Evolutionary conservation across 305 asterid genomes (phyloP), one percentile per base, ranked within the genome.

Genomic region (Rubia occidens): DNA sequence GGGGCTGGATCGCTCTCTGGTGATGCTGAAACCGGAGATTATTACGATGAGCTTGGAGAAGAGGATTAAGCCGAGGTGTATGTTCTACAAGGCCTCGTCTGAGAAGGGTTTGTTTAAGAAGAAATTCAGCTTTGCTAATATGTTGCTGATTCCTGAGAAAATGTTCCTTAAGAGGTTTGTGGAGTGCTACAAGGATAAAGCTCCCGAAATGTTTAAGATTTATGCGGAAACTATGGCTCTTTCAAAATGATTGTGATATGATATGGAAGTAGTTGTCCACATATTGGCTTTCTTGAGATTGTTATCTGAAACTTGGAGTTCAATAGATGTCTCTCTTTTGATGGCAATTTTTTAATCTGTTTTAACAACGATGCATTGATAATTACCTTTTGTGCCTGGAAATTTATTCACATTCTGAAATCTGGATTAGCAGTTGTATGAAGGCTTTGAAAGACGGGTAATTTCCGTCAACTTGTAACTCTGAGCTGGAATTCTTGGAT

Each of bases 61-160:
- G 74, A 77, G 79, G 45, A 71, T 72, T 58, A 67, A 69, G 10
- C 87, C 85, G 11, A 77, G 87, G 74, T 82, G 78, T 66, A 60
- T 79, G 26, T 14, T 62, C 15, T 62, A 35, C 47, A 62, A 35
- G 43, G 26, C 45, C 45, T 37, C 35, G 67, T 62, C 13, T 14
- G 76, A 78, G 70, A 70, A 76, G 72, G 75, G 65, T 75, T 82
- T 60, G 60, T 20, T 78, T 42, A 53, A 71, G 71, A 68, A 73
- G 45, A 66, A 67, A 44, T 44, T 65, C 72, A 71, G 67, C 45
- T 47, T 75, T 68, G 6, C 2, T 2, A 37, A 17, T 37, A 45
- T 75, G 11, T 39, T 75, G 11, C 20, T 11, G n/a, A 35, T 51
- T 39, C 2, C 68, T 1, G 87, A 77, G 66, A 14, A 62, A 29